A percentile compares a stretch with the other conserved stretches of the same genome.
These are phyloP conservation scores for Scedosporium minutisporum DNA, from an alignment of 2,329 filamentous ascomycete species.

Conservation along the genomic window DNA sequence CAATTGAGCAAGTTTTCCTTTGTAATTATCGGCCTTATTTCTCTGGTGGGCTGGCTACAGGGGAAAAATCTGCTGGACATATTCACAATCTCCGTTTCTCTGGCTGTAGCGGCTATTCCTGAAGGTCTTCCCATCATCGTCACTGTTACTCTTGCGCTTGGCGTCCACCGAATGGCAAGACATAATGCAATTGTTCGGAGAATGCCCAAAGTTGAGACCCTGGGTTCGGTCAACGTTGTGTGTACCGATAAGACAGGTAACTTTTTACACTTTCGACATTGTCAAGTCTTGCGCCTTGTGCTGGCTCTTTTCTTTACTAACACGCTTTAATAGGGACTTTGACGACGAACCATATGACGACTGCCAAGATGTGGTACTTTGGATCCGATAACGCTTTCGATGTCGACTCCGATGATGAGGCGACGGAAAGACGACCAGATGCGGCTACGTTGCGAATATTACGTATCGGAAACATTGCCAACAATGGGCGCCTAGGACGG, in stretches of 20 bases:
- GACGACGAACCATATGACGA: slow-evolving; percentile 97
- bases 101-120: slow-evolving; percentile 91
- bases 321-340: slow-evolving; percentile 57
- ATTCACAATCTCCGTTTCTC: slow-evolving; percentile 93
- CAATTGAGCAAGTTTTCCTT: slow-evolving; percentile 97
- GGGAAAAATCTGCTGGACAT: slow-evolving; percentile 87
- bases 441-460: slow-evolving; percentile 71
- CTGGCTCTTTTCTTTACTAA: slow-evolving; percentile 1
- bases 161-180: slow-evolving; percentile 92
- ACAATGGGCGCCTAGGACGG: slow-evolving; percentile 76
- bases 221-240: slow-evolving; percentile 98
- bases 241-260: slow-evolving; percentile 93
- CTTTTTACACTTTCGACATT: slow-evolving; percentile 7
- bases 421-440: slow-evolving; percentile 50
- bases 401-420: slow-evolving; percentile 45
- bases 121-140: slow-evolving; percentile 97
- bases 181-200: slow-evolving; percentile 90
- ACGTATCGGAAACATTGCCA: slow-evolving; percentile 91
- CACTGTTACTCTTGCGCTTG: slow-evolving; percentile 88
- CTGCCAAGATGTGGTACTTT: slow-evolving; percentile 93
- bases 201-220: slow-evolving; percentile 91
- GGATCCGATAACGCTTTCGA: slow-evolving; percentile 48
- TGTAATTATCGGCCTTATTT: slow-evolving; percentile 85
- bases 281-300: background rate
- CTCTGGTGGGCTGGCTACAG: slow-evolving; percentile 79